Conservation (phyloP, 768 basidiomycete species). For the Trichaptum fuscoviolaceum region DNA sequence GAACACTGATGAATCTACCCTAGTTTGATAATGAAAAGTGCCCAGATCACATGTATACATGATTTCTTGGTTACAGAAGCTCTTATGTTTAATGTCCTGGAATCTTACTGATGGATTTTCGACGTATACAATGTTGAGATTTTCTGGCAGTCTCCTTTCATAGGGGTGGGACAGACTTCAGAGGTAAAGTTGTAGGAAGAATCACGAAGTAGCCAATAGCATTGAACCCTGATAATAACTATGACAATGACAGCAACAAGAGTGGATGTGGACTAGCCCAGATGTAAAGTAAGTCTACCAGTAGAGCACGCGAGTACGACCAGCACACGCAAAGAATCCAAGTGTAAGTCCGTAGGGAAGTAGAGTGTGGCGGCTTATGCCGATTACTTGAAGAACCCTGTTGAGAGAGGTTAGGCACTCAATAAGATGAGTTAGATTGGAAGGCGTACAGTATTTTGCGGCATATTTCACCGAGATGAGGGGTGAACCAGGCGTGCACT, state of each 20-base stretch:
- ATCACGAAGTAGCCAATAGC: too few relatives aligned
- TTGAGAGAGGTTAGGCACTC: neutral
- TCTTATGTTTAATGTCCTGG: too few relatives aligned
- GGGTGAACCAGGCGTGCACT: conserved; percentile 32
- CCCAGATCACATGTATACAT: neutral
- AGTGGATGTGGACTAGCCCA: neutral
- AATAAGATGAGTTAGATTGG: neutral
- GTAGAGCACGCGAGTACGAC: neutral
- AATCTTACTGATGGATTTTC: too few relatives aligned
- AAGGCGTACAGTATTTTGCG: conserved; percentile 43
- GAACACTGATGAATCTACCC: conserved; percentile 35
- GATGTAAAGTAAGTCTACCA: neutral
- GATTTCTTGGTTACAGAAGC: neutral
- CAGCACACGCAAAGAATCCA: neutral
- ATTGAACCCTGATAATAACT: neutral
- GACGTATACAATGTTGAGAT: too few relatives aligned
- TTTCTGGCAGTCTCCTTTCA: too few relatives aligned
- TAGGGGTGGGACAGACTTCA: too few relatives aligned
- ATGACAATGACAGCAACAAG: neutral
- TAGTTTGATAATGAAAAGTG: neutral
- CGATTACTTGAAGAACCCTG: neutral
- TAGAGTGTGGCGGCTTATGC: neutral
- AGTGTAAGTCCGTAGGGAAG: neutral
- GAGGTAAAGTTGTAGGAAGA: too few relatives aligned
- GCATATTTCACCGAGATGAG: conserved; percentile 46